Evolutionary conservation across 768 basidiomycete species (phyloP), one percentile per base, ranked within the genome.

Genomic region (Amanita molliuscula): DNA sequence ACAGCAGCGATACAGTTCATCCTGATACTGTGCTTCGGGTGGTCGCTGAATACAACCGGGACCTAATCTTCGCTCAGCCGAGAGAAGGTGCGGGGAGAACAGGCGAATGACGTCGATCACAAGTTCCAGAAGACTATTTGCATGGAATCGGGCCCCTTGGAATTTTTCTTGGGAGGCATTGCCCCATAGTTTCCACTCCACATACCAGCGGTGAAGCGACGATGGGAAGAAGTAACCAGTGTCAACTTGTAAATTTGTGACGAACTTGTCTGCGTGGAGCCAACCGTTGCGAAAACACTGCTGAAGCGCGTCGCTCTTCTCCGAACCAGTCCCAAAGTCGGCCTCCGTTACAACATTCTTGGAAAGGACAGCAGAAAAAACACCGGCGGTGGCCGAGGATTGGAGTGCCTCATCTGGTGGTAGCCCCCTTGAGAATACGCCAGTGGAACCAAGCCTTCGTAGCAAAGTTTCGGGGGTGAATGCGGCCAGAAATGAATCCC

Each of bases 1-100:
- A 47, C 45, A 34, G 45, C 45, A 47, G 45, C 29, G 31, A 34
- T 47, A 47, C 18, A 47, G 23, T 25, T 47, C 46, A 6, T 36
- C 34, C 33, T 40, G 47, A 37, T 48, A 48, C 4, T 48, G 47
- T 21, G 21, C 38, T 16, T 37, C 23, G 7, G 47, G 47, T 48
- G 2, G 47, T 23, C 47, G 35, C 9, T 37, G 47, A 40, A 38
- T 48, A 48, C 28, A 37, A 26, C 38, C 47, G 7, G 47, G 47
- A 37, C 35, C 35, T 48, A 48, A 31, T 48, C 47, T 48, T 37
- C 38, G 25, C 31, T 48, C 47, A 37, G n/a, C 10, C 5, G 21
- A 18, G 36, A 48, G 26, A 36, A 0, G 38, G n/a, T 3, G 0
- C 4, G 31, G 45, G 20, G 29, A 33, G 31, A 47, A 47, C 31